Evolutionary conservation across 208 protist genomes (phyloP).

Genomic region (Leishmania martiniquensis): DNA sequence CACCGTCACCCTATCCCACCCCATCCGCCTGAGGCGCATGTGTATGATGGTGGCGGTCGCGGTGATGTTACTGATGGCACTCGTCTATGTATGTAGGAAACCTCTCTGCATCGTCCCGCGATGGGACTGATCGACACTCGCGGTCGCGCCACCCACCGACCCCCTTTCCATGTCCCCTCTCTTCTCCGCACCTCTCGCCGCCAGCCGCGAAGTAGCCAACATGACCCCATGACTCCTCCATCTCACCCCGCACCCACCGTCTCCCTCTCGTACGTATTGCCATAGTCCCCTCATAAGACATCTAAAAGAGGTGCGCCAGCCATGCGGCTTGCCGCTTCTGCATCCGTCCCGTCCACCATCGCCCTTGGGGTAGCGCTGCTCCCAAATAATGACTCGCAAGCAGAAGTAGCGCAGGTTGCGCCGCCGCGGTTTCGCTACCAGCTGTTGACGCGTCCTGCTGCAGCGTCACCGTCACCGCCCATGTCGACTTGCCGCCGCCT

Average conservation of each 20-base stretch:
- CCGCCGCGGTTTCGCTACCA: background rate
- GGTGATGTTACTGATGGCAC: no score
- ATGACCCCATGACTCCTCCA: background rate
- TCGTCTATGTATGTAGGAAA: no score
- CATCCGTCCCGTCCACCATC: background rate
- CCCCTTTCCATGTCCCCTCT: no score
- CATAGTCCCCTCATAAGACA: background rate
- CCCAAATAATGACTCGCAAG: background rate
- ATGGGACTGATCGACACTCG: no score
- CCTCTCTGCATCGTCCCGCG: no score
- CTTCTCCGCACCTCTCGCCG: no score
- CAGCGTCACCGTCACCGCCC: constrained; percentile 25
- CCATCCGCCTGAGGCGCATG: no score
- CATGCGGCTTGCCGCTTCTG: constrained; percentile 1
- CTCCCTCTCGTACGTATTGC: background rate
- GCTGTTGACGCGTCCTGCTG: background rate
- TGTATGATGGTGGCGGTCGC: no score
- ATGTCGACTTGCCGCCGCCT: constrained; percentile 29
- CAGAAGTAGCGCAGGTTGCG: background rate
- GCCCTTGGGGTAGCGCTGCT: background rate
- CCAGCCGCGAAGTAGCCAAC: no score
- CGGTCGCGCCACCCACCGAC: no score
- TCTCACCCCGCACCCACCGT: background rate
- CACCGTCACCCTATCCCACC: no score
- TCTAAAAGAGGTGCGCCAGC: background rate